Base-by-base conservation (phyloP, 2,329 filamentous ascomycete genomes). In the Neodidymelliopsis sp. region DNA sequence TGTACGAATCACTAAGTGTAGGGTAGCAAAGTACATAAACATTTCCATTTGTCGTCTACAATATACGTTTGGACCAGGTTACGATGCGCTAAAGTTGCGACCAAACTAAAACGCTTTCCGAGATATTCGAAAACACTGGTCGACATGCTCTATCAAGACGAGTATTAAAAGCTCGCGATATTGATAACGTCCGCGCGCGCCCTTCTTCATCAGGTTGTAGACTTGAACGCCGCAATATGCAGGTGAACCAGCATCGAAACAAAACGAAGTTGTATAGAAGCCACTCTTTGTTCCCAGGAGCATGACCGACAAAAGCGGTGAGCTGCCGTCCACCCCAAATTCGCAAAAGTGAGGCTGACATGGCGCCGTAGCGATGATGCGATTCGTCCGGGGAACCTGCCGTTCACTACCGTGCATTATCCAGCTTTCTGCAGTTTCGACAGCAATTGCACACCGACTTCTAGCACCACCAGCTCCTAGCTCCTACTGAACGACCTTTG, bases 321-420 rank as follows among this genome's bases (percentile, higher is more conserved):
- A 34, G 7, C 6, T 18, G 18, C 22, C 22, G 10, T 16, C 18
- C 13, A 15, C 22, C 24, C 13, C 23, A 10, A 30, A 20, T n/a
- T 18, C 2, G 15, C 15, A 13, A 38, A 30, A 45, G 35, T 50
- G 47, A 50, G 40, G 40, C 47, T 41, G 25, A 28, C 35, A 36
- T 27, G 29, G n/a, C 24, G 35, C 20, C 6, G 25, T 15, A 44
- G 30, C 31, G 30, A 25, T 16, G 29, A 40, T 25, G 12, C 37
- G 16, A 48, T 27, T 40, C 35, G 30, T 36, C 24, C 20, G 20
- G 24, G 29, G 16, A 38, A 33, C 4, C 30, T 13, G 28, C 25
- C 27, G 28, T 30, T 36, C 38, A 19, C 22, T 40, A n/a, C 29
- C 33, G 37, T 56, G 53, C 56, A 59, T 45, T 31, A 41, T 36